These are phyloP conservation scores for Eutrema salsugineum DNA, from an alignment of 441 rosid species.

Conservation along the genomic window DNA sequence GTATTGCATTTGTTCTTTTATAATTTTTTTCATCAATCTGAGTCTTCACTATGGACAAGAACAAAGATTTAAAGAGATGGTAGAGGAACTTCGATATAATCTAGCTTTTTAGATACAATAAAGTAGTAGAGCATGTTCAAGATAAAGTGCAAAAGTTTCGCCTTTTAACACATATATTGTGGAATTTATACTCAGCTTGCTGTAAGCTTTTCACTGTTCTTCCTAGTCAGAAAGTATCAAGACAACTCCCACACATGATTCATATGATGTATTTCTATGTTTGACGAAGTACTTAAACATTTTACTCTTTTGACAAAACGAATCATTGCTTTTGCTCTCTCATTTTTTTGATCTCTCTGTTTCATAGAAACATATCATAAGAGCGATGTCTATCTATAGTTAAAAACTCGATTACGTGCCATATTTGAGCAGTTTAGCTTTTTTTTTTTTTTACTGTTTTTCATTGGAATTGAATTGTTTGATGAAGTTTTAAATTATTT, in stretches of 20 bases:
- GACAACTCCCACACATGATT: background rate
- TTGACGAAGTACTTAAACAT: no score
- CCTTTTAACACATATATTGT: background rate
- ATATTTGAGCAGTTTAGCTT: no score
- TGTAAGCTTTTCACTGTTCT: constrained; percentile 3
- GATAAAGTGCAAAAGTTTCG: background rate
- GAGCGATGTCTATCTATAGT: no score
- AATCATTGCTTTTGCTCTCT: background rate
- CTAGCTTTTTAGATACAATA: constrained; percentile 2
- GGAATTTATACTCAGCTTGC: background rate
- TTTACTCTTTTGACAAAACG: background rate
- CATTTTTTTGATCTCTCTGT: background rate
- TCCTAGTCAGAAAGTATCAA: background rate
- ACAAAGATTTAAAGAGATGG: background rate
- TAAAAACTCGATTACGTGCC: no score
- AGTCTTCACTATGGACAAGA: constrained; percentile 7
- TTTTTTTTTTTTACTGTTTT: no score
- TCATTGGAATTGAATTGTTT: no score
- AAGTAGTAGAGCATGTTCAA: background rate
- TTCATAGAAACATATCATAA: no score
- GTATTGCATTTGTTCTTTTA: background rate
- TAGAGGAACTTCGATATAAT: background rate
- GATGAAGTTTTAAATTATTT: no score
- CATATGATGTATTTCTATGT: no score
- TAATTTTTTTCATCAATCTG: background rate